phyloP scores from a whole-genome alignment of 2,329 filamentous ascomycete genomes.

The Pseudogymnoascus sp. region DNA sequence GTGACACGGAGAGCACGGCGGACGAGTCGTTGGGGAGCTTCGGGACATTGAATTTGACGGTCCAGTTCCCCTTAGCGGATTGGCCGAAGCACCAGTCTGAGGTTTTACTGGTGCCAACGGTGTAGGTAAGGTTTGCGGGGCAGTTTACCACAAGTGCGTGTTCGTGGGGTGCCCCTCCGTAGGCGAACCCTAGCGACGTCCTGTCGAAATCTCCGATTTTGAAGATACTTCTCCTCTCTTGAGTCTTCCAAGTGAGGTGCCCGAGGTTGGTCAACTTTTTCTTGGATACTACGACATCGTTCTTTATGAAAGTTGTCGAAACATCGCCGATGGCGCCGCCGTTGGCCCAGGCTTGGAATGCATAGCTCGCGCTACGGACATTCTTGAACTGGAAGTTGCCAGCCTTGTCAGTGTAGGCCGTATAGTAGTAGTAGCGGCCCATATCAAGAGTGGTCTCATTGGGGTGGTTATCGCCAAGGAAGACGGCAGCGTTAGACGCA shows the following conservation, averaged over 20 bases:
- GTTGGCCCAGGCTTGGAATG: conserved; percentile 41
- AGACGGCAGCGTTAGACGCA: conserved; percentile 39
- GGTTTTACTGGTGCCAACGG: conserved; percentile 30
- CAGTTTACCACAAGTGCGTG: conserved; percentile 37
- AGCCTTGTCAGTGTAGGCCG: conserved; percentile 33
- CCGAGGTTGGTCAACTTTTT: conserved; percentile 31
- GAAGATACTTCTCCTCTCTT: conserved; percentile 34
- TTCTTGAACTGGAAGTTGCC: conserved; percentile 37
- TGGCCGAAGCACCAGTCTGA: conserved; percentile 43
- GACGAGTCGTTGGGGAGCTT: conserved; percentile 1
- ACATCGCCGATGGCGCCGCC: conserved; percentile 37
- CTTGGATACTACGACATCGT: conserved; percentile 32
- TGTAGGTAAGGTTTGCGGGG: conserved; percentile 37
- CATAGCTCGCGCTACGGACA: conserved; percentile 37
- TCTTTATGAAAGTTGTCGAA: conserved; percentile 34
- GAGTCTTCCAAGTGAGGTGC: conserved; percentile 33
- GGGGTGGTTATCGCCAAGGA: conserved; percentile 39
- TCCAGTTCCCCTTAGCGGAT: conserved; percentile 14
- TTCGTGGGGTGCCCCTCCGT: conserved; percentile 35
- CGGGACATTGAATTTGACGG: conserved; percentile 11
- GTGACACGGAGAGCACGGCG: conserved; percentile 12
- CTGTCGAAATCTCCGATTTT: conserved; percentile 41
- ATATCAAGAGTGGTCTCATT: conserved; percentile 38
- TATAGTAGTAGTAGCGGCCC: conserved; percentile 42
- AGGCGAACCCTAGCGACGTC: conserved; percentile 35